Base-by-base conservation (phyloP, 495 filamentous ascomycete genomes). In the Annulohypoxylon maeteangense region DNA sequence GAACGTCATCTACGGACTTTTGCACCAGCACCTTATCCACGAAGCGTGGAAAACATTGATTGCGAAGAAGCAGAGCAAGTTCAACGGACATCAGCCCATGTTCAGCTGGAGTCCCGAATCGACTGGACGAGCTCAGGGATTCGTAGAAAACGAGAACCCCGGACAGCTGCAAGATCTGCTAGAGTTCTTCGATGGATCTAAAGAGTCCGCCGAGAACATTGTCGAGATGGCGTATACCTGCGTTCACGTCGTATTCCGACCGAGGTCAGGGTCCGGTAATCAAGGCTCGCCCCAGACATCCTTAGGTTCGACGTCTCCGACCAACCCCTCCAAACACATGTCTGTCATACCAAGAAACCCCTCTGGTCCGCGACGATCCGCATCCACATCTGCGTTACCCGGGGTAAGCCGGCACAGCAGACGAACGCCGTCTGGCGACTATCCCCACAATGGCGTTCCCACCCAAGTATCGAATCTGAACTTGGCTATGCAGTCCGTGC, bases 91-190 rank as follows among this genome's bases (percentile, higher is more conserved):
- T 53, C 82, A 83, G 62, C 82, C 82, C 10, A 76, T 81, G 74
- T 77, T 85, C 58, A 81, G 82, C 62, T 85, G 83, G 83, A 78
- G 82, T 27, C 64, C 76, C 4, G 73, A 80, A 42, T 70, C 70
- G 50, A 85, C 82, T 2, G 83, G 83, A n/a, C 76, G 83, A 44
- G 81, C 80, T 4, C 82, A 81, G 68, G 83, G 82, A 1, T 85
- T 83, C 60, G 66, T 83, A 8, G 83, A 85, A 62, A 81, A 81
- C 29, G 79, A 84, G 68, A 80, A 75, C 40, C 79, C 82, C 3
- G 82, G 82, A 8, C 81, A 84, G 62, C 78, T 85, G 20, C 83
- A 85, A 70, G 83, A 85, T 56, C 75, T 83, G 2, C 78, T 85
- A 44, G 83, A 85, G 38, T 85, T 84, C 66, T 85, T 83, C 72